Evolutionary conservation across 768 basidiomycete genomes (phyloP).

Genomic region (Cyathus striatus): DNA sequence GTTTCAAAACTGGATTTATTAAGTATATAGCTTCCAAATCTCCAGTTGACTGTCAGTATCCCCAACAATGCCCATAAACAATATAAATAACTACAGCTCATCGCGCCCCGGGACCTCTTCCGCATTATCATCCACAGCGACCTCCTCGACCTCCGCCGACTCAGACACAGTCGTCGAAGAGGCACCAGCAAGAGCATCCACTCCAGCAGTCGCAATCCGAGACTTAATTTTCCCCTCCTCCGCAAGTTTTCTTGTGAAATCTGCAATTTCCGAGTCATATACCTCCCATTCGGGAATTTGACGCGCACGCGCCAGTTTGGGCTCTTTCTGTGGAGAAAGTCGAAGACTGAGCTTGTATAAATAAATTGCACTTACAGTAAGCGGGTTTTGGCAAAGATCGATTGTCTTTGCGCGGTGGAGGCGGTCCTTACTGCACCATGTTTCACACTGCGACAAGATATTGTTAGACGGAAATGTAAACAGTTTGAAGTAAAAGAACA

Average conservation of each 20-base stretch:
- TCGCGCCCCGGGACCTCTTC: not conserved
- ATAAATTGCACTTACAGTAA: conserved; percentile 60
- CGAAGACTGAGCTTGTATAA: conserved; percentile 2
- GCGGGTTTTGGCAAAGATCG: conserved; percentile 93
- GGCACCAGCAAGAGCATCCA: conserved; percentile 59
- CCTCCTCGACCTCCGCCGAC: not conserved
- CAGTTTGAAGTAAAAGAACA: conserved; percentile 11
- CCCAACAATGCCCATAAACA: too few species aligned
- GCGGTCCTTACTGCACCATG: conserved; percentile 93
- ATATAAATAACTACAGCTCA: conserved; percentile 1
- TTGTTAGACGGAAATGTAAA: not conserved
- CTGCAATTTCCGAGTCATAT: conserved; percentile 88
- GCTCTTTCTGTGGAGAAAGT: conserved; percentile 73
- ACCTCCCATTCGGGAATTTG: conserved; percentile 97
- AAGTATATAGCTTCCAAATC: too few species aligned
- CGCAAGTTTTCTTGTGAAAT: conserved; percentile 69
- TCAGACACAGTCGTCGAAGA: conserved; percentile 4
- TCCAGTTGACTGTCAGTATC: too few species aligned
- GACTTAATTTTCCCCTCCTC: conserved; percentile 66
- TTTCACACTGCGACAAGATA: conserved; percentile 78
- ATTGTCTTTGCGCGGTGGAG: conserved; percentile 83
- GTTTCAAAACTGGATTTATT: too few species aligned
- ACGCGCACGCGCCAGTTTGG: conserved; percentile 87
- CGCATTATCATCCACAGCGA: not conserved
- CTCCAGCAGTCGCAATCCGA: conserved; percentile 61